A percentile compares a stretch with the other conserved stretches of the same genome.
phyloP scores from a whole-genome alignment of 441 rosid genomes.

The Corymbia calophylla region DNA sequence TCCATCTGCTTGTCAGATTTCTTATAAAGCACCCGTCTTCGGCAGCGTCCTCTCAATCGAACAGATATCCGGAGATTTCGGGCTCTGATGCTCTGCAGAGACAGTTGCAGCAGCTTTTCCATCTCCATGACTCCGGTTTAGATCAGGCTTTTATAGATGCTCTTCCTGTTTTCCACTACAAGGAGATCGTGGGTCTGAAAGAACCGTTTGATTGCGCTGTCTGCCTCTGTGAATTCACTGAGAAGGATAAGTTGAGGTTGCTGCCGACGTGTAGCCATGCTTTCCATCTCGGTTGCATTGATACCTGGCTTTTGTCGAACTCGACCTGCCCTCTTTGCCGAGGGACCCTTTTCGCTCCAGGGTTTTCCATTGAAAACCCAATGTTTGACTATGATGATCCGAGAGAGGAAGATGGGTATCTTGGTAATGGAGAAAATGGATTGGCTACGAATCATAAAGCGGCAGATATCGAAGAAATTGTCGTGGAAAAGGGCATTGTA shows the following conservation, averaged over 20 bases:
- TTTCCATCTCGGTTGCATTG: constrained; percentile 61
- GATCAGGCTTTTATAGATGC: constrained; percentile 73
- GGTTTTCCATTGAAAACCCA: constrained; percentile 50
- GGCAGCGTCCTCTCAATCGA: constrained; percentile 37
- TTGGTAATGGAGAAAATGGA: constrained; percentile 19
- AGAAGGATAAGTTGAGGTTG: constrained; percentile 56
- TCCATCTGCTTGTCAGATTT: constrained; percentile 64
- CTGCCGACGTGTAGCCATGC: constrained; percentile 73
- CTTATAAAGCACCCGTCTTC: constrained; percentile 66
- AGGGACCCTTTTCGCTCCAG: constrained; percentile 45
- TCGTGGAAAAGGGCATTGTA: constrained; percentile 42
- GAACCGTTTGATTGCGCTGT: constrained; percentile 71
- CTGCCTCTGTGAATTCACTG: constrained; percentile 63
- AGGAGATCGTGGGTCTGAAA: constrained; percentile 47
- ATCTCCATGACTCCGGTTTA: constrained; percentile 65
- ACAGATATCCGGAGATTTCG: constrained; percentile 48
- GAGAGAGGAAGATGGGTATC: constrained; percentile 38
- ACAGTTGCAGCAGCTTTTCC: constrained; percentile 70
- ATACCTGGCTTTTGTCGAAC: constrained; percentile 67
- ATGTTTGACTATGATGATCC: constrained; percentile 49
- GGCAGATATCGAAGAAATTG: constrained; percentile 52
- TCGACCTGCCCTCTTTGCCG: constrained; percentile 72
- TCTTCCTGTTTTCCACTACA: constrained; percentile 60
- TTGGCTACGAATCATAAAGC: constrained; percentile 33
- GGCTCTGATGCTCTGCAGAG: constrained; percentile 57